Base-by-base conservation (phyloP, 495 filamentous ascomycete species). In the Xylaria bambusicola region DNA sequence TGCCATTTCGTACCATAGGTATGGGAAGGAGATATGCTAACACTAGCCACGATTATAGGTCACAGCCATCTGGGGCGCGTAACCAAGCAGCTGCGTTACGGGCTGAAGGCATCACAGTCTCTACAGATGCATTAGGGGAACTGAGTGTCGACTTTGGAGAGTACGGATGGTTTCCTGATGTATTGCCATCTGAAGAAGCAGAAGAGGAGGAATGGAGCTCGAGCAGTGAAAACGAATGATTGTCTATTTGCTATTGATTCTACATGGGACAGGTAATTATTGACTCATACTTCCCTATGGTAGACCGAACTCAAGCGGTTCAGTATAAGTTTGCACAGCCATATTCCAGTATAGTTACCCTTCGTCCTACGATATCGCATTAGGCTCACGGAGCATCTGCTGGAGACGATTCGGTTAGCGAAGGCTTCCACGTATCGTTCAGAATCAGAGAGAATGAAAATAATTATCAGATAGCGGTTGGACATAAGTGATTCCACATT, bases 111-210 rank as follows among this genome's bases (percentile, higher is more conserved):
- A 87, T 93, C 23, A 79, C 72, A 8, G 89, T 93, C 10, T 80
- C 73, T 40, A 80, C 68, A 21, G 83, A 85, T 36, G 77, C 75
- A n/a, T 73, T 91, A 72, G 89, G 88, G 1, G 88, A 90, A 70
- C 76, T 88, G 26, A 82, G 81, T 67, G 80, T 95, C 15, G 82
- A 91, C 71, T 77, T 93, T 42, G 74, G 63, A 5, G 74, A 74
- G 58, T 90, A 81, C 73, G 91, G 91, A 17, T 93, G 89, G 90
- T 95, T 94, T 75, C 90, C 90, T 2, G 64, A 71, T 18, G 64
- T 66, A 21, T 63, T 87, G 21, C 83, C 84, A 21, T 83, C 80
- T 4, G 77, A 84, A 46, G 77, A 46, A 38, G 77, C 65, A 3
- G 65, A 66, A 27, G 66, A 62, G 27, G 47, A 59, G 36, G 54